Percentiles rank a stretch among this genome's conserved stretches.
Conservation (phyloP, 495 filamentous ascomycete genomes). For the Penicillium subrubescens region DNA sequence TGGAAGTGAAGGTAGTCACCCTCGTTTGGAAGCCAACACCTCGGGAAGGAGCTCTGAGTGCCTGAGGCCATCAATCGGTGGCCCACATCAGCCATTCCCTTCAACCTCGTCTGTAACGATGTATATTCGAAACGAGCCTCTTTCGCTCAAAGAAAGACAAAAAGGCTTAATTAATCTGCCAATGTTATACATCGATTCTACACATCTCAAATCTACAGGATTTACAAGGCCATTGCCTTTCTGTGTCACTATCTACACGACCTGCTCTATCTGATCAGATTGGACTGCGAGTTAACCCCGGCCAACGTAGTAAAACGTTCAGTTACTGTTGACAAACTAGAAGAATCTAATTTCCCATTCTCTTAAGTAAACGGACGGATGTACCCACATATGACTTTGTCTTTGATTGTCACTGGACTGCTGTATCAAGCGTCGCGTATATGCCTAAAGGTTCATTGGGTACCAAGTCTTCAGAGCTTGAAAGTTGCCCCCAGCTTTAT, state of each 20-base stretch:
- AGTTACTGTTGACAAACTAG: too few relatives aligned
- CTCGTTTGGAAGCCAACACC: background rate
- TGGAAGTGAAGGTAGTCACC: background rate
- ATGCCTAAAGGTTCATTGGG: conserved; percentile 3
- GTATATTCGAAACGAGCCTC: background rate
- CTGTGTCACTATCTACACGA: too few relatives aligned
- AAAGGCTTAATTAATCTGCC: background rate
- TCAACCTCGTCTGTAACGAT: background rate
- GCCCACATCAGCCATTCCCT: background rate
- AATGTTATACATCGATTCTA: too few relatives aligned
- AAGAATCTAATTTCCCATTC: too few relatives aligned
- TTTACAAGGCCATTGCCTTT: too few relatives aligned
- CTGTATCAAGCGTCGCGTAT: background rate
- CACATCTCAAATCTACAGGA: too few relatives aligned
- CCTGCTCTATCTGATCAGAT: too few relatives aligned
- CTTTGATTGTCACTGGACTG: background rate
- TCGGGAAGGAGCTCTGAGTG: background rate
- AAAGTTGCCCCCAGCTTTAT: background rate
- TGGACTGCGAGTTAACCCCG: too few relatives aligned
- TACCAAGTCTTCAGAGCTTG: background rate
- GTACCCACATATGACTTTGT: too few relatives aligned
- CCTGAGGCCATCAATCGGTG: conserved; percentile 14
- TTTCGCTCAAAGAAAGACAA: background rate
- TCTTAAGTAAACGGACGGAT: too few relatives aligned
- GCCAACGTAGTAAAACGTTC: too few relatives aligned